Evolutionary conservation across 148 eudicot species (phyloP), one percentile per base, ranked within the genome.

Genomic region (Fallopia convolvulus): DNA sequence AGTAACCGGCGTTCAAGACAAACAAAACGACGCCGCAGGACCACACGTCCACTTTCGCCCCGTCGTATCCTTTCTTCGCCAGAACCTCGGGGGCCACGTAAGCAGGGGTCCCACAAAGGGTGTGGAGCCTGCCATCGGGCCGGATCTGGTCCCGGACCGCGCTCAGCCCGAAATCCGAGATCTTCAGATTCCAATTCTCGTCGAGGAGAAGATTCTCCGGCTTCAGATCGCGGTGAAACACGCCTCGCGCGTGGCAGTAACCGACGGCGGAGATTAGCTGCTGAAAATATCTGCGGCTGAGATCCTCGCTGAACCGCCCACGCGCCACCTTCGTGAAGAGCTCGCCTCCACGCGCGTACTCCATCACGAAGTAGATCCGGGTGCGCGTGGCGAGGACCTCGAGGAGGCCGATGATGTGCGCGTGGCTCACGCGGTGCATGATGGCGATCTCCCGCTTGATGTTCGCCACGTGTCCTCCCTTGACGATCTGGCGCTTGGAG

Each of bases 11-110:
- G 9, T 82, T 84, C 0, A 93, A 68, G 0, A 93, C 94, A 71
- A 58, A 93, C 1, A 93, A 77, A 0, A 93, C 83, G 10, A 93
- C 77, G 23, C 98, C 98, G 55, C 72, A 93, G 0, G 97, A 91
- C 98, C 98, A 93, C 0, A 91, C 60, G 39, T 93, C 98, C 0
- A 85, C 84, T 53, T 88, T 90, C 0, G 90, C 86, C 11, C 98
- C 98, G 17, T 86, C 87, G 50, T 93, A 93, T 15, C 98, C 98
- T 21, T 88, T 91, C 74, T 88, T 89, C 0, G 87, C 86, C 0
- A 93, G 77, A 2, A 93, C 85, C 70, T 93, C 98, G 3, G 97
- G 97, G 0, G 97, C 94, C 50, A 92, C 97, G 72, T 92, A 92
- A 2, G 97, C 97, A 1, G 97, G 98, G 1, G 98, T 93, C 8